Conservation (phyloP, 2,329 filamentous ascomycete species). For the Trichoderma afroharzianum region DNA sequence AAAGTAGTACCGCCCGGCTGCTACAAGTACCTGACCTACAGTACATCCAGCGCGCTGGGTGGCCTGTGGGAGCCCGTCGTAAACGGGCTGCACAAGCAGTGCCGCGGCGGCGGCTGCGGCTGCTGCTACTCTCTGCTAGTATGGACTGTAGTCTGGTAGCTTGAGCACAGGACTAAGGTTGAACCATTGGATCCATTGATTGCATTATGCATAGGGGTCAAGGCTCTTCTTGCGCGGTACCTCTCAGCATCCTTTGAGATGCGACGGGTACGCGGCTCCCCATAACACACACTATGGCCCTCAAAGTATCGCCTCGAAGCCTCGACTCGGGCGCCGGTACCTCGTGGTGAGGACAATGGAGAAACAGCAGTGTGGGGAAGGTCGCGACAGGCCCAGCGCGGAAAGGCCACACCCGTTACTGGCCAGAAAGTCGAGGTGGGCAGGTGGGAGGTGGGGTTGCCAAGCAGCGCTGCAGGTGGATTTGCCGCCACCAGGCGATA, state of each 20-base stretch:
- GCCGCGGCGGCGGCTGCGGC: slow-evolving; percentile 4
- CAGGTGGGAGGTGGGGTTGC: slow-evolving; percentile 1
- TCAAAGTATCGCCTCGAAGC: background rate
- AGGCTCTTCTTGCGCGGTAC: background rate
- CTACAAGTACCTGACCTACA: background rate
- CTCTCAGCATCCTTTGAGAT: background rate
- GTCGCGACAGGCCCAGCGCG: slow-evolving; percentile 15
- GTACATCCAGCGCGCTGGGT: background rate
- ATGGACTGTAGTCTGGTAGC: too few species aligned
- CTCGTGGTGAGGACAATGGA: slow-evolving; percentile 14
- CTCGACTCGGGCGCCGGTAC: background rate
- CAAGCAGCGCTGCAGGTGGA: slow-evolving; percentile 11
- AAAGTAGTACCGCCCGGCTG: background rate
- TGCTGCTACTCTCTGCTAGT: background rate
- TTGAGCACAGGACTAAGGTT: background rate
- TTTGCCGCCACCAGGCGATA: slow-evolving; percentile 14
- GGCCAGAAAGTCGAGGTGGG: slow-evolving; percentile 3
- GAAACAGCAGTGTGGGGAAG: slow-evolving; percentile 19
- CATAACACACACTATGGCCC: background rate
- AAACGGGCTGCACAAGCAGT: background rate
- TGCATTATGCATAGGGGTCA: slow-evolving; percentile 9
- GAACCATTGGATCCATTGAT: background rate
- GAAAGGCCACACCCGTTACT: slow-evolving; percentile 17
- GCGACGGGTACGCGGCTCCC: background rate
- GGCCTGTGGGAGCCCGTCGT: background rate